Conservation (phyloP, 1,284 basidiomycete species). For the Pascua sp. region DNA sequence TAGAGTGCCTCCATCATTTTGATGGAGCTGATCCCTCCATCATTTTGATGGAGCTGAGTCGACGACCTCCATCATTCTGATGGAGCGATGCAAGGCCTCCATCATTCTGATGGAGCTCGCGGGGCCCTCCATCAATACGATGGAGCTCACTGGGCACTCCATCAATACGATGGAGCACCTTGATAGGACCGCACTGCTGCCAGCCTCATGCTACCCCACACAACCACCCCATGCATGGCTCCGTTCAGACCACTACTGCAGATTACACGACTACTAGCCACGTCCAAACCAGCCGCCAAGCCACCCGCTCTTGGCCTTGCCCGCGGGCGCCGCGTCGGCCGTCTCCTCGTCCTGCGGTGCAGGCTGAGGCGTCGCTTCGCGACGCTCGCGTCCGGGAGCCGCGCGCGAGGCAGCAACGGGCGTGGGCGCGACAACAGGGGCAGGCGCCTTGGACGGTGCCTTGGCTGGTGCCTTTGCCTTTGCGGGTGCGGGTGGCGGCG, state of each 20-base stretch:
- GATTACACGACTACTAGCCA: slow-evolving; percentile 3
- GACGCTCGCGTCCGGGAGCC: neutral
- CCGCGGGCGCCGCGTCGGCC: slow-evolving; percentile 16
- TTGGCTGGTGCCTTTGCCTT: slow-evolving; percentile 20
- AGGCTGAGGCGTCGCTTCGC: slow-evolving; percentile 33
- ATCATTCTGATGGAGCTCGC: too few relatives aligned
- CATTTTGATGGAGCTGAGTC: too few relatives aligned
- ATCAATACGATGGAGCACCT: too few relatives aligned
- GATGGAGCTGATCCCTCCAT: too few relatives aligned
- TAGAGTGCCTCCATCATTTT: too few relatives aligned
- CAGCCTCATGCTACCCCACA: too few relatives aligned
- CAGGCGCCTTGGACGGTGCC: slow-evolving; percentile 10
- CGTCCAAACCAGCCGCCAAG: slow-evolving; percentile 49
- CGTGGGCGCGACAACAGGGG: slow-evolving; percentile 9
- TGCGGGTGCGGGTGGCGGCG: neutral
- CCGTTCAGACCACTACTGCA: neutral
- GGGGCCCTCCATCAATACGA: too few relatives aligned
- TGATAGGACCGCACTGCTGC: too few relatives aligned
- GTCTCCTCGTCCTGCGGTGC: slow-evolving; percentile 15
- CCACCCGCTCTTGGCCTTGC: slow-evolving; percentile 36
- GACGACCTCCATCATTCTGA: too few relatives aligned
- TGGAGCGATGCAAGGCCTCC: too few relatives aligned
- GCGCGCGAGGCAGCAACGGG: neutral
- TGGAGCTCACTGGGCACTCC: too few relatives aligned
- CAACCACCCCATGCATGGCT: too few relatives aligned